phyloP scores from a whole-genome alignment of 1,284 basidiomycete genomes.

The Cutaneotrichosporon mucoides region DNA sequence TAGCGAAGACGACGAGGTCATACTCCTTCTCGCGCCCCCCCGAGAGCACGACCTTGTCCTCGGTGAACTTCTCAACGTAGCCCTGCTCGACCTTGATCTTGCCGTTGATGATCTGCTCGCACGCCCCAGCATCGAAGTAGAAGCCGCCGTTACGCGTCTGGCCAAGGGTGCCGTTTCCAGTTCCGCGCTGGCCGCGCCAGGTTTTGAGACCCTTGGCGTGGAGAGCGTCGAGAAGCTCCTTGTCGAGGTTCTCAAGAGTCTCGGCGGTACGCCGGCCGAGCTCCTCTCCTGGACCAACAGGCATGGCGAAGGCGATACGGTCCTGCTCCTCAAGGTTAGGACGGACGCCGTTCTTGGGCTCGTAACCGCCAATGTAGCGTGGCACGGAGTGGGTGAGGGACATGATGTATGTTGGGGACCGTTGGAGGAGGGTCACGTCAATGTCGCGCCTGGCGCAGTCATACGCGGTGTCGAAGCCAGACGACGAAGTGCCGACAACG shows the following conservation, averaged over 20 bases:
- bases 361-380: slow-evolving; percentile 45
- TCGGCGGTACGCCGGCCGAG: slow-evolving; percentile 22
- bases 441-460: slow-evolving; percentile 54
- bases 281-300: slow-evolving; percentile 27
- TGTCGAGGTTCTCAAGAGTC: slow-evolving; percentile 25
- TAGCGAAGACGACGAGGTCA: slow-evolving; percentile 65
- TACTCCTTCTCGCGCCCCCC: slow-evolving; percentile 53
- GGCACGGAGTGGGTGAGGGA: slow-evolving; percentile 49
- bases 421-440: slow-evolving; percentile 62
- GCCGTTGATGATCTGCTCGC: slow-evolving; percentile 32
- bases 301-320: slow-evolving; percentile 52
- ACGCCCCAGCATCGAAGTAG: slow-evolving; percentile 41
- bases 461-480: slow-evolving; percentile 52
- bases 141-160: slow-evolving; percentile 32
- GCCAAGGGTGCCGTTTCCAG: slow-evolving; percentile 24
- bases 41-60: slow-evolving; percentile 24
- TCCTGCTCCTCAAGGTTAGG: slow-evolving; percentile 51
- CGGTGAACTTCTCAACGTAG: slow-evolving; percentile 26
- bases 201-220: slow-evolving; percentile 54
- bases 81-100: slow-evolving; percentile 58
- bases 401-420: slow-evolving; percentile 62
- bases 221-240: slow-evolving; percentile 55
- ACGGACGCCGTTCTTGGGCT: slow-evolving; percentile 50
- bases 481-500: slow-evolving; percentile 60
- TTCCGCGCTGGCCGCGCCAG: slow-evolving; percentile 28